phyloP scores from a whole-genome alignment of 2,329 filamentous ascomycete genomes.

The Trichophyton simii region DNA sequence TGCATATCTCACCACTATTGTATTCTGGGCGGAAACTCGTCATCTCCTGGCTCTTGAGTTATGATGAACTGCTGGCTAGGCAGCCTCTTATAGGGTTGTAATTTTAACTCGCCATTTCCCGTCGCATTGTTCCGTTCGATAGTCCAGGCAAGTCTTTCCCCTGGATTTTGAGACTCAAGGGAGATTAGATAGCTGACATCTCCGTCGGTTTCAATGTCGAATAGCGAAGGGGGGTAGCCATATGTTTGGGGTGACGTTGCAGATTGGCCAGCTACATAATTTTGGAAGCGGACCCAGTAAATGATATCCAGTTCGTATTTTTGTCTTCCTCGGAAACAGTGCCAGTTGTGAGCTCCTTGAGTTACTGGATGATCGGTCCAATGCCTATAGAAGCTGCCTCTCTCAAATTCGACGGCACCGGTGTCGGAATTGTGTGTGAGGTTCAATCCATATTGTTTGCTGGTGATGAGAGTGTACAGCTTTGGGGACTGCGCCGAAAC shows the following conservation, averaged over 20 bases:
- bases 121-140: neutral
- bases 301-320: neutral
- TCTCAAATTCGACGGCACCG: neutral
- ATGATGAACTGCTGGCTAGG: neutral
- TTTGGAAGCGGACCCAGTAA: neutral
- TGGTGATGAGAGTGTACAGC: neutral
- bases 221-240: neutral
- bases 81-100: neutral
- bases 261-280: neutral
- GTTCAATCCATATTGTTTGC: neutral
- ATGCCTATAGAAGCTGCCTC: neutral
- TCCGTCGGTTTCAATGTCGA: neutral
- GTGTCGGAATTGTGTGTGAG: neutral
- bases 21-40: neutral
- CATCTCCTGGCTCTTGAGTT: neutral
- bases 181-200: neutral
- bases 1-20: too few species aligned
- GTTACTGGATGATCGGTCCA: neutral
- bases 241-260: neutral
- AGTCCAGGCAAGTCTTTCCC: neutral
- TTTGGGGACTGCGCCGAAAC: neutral
- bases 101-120: neutral
- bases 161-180: neutral
- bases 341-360: neutral
- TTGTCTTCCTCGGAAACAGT: neutral